Evolutionary conservation across 2,329 filamentous ascomycete genomes (phyloP), one percentile per base, ranked within the genome.

Genomic region (Sphaerulina musiva): DNA sequence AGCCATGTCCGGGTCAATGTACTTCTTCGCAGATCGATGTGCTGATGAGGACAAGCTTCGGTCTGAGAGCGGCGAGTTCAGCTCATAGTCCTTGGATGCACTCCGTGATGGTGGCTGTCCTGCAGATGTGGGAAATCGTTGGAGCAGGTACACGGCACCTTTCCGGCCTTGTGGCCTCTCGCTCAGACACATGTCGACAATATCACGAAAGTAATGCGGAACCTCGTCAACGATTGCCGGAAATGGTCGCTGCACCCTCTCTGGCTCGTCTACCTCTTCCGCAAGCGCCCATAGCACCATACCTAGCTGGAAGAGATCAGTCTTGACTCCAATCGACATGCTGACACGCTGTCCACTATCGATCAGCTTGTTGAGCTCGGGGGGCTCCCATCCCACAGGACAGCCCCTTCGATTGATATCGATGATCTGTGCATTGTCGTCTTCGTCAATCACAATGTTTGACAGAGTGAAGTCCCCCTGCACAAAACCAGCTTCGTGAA

Each of bases 251-350:
- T 80, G 80, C 56, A 87, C 84, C 17, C 81, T 78, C 69, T 97
- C 93, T 1, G 93, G 93, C 65, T 97, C 92, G 65, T 97, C 92
- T 53, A 91, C 82, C 61, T 92, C 82, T 66, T 86, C 86, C 1
- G 89, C 92, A 44, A 98, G 74, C 20, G 89, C 89, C 89, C 92
- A 98, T 2, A 98, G 75, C 1, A 95, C 90, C 93, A 98, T 98
- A 4, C 93, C 93, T 4, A 97, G 79, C 71, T 98, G 93, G 66
- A 87, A 98, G 1, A 98, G 77, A 71, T 98, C 93, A 0, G 92
- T 95, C 72, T 98, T 98, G 68, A 96, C 90, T 10, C 93, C 92
- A 68, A 98, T 97, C 67, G 95, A 96, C 85, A 97, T 95, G 44
- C 88, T 87, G 50, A 98, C 91, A 31, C 89, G 82, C 70, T 96